Conservation (phyloP, 805 yeast genomes). For the Saccharomyces paradoxus region DNA sequence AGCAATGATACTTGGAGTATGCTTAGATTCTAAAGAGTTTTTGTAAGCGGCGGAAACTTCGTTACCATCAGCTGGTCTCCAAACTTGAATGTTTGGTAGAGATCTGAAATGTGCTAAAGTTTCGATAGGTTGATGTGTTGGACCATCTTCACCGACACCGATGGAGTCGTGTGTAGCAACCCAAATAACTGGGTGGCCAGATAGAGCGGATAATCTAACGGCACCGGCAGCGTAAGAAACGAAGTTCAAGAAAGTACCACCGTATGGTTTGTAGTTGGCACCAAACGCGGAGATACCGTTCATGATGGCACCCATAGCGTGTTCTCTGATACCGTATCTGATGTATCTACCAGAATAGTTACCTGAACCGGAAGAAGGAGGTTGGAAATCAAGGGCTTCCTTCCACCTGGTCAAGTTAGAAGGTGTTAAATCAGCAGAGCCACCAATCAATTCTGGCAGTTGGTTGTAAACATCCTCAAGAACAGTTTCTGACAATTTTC, state of each 20-base stretch:
- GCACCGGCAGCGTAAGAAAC: slow-evolving; percentile 82
- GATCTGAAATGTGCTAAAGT: slow-evolving; percentile 84
- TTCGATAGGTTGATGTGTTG: slow-evolving; percentile 90
- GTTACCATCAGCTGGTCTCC: slow-evolving; percentile 94
- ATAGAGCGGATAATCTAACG: slow-evolving; percentile 73
- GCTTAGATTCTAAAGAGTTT: slow-evolving; percentile 49
- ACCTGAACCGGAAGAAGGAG: slow-evolving; percentile 70
- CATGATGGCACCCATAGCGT: slow-evolving; percentile 97
- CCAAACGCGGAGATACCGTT: slow-evolving; percentile 92
- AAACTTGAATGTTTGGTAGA: slow-evolving; percentile 69
- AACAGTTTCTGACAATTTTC: slow-evolving; percentile 85
- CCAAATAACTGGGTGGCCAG: slow-evolving; percentile 78
- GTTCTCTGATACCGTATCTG: slow-evolving; percentile 98
- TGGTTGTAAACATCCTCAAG: slow-evolving; percentile 51
- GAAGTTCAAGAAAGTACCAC: slow-evolving; percentile 97
- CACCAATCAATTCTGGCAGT: slow-evolving; percentile 89
- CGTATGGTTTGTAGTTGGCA: slow-evolving; percentile 80
- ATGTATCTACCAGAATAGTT: slow-evolving; percentile 85
- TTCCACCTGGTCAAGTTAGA: slow-evolving; percentile 90
- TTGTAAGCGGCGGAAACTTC: slow-evolving; percentile 79
- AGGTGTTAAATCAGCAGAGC: slow-evolving; percentile 96
- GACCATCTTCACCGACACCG: slow-evolving; percentile 90
- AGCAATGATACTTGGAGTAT: slow-evolving; percentile 69
- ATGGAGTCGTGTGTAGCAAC: slow-evolving; percentile 88
- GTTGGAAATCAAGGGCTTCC: slow-evolving; percentile 86